Base-by-base conservation (phyloP, 2,329 filamentous ascomycete species). In the Aureobasidium namibiae region DNA sequence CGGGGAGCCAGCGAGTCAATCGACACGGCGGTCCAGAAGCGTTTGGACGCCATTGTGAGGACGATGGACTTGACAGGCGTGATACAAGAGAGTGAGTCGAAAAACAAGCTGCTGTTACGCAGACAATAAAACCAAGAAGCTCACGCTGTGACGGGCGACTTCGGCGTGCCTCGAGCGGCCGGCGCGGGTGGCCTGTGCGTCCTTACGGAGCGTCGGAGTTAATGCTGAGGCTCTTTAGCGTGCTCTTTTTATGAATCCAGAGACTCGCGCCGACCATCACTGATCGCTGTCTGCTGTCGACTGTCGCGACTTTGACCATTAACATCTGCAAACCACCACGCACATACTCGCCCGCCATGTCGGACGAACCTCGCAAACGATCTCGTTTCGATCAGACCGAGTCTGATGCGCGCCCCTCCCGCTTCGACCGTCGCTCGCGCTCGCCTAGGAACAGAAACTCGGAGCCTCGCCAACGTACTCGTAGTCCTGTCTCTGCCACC, bases 311-410 rank as follows among this genome's bases (percentile, higher is more conserved):
- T 11, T 36, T 16, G 4, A 4, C n/a, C n/a, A n/a, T n/a, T n/a
- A n/a, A n/a, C n/a, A n/a, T n/a, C n/a, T n/a, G 29, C 23, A 50
- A 34, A 24, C 49, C 60, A 45, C 18, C n/a, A 6, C 14, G 24
- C 14, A 14, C 23, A 16, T 24, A 4, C 9, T 9, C 24, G 10
- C 4, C 23, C 29, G 38, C 54, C 63, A 91, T 95, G 90, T 84
- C 88, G 65, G 90, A 94, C 68, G 81, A 87, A 63, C 88, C 92
- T 66, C 83, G 86, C 62, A 95, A 95, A 79, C 88, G 91, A 63
- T 96, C 91, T 69, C 90, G 92, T 73, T 96, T 97, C 75, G 92
- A 97, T 72, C 90, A 95, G 74, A 94, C 86, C 48, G 90, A 92
- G 71, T 90, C 94, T 69, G 87, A 86, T 68, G 62, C 65, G 21